Evolutionary conservation across 352 stramenopile species (phyloP).

Genomic region (Phytophthora meadii): DNA sequence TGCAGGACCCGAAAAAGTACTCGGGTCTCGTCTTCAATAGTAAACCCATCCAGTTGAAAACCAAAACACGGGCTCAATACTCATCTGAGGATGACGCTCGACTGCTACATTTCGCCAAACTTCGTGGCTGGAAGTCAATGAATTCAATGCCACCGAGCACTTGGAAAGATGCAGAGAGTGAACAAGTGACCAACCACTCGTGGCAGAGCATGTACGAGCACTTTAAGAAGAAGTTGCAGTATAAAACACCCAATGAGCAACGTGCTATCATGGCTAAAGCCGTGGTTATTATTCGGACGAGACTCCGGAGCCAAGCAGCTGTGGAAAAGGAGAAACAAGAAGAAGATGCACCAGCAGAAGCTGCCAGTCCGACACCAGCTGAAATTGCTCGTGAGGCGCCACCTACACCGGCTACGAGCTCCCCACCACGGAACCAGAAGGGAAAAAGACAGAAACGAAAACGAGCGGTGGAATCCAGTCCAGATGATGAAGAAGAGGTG

Average conservation of each 20-base stretch:
- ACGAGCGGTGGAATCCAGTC: slow-evolving; percentile 1
- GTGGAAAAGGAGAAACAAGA: slow-evolving; percentile 3
- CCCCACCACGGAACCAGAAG: neutral
- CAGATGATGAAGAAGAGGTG: neutral
- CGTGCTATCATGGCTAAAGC: slow-evolving; percentile 31
- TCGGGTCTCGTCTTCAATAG: slow-evolving; percentile 27
- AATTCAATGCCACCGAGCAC: slow-evolving; percentile 19
- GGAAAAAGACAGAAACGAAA: slow-evolving; percentile 22
- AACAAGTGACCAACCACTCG: slow-evolving; percentile 42
- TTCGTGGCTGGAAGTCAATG: slow-evolving; percentile 29
- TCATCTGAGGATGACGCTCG: slow-evolving; percentile 47
- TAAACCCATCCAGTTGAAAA: neutral
- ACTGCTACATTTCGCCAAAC: slow-evolving; percentile 54
- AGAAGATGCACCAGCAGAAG: neutral
- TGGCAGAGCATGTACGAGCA: slow-evolving; percentile 60
- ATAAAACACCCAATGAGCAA: slow-evolving; percentile 44
- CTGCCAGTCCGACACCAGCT: neutral
- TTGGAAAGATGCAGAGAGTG: slow-evolving; percentile 22
- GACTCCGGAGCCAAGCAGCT: slow-evolving; percentile 5
- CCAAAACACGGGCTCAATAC: slow-evolving; percentile 26
- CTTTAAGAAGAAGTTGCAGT: slow-evolving; percentile 49
- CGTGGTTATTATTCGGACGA: slow-evolving; percentile 19
- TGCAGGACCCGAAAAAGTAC: slow-evolving; percentile 47
- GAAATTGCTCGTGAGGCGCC: neutral
- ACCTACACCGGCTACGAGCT: slow-evolving; percentile 15